These are phyloP conservation scores for Nicotiana attenuata DNA, from an alignment of 257 asterid species.

Conservation along the genomic window DNA sequence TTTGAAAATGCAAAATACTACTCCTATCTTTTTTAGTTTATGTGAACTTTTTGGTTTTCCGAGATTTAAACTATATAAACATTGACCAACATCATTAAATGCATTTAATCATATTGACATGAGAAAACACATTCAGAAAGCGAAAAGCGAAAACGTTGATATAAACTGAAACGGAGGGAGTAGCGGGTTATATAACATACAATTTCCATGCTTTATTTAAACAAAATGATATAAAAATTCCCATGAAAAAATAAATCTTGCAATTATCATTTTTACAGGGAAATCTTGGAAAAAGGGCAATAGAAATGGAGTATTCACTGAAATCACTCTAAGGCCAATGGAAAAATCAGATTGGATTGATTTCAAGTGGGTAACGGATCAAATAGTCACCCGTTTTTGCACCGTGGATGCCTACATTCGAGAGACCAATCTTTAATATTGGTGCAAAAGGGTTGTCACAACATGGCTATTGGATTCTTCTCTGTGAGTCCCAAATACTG, in stretches of 20 bases:
- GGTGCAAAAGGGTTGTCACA: background rate
- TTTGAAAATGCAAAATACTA: no score
- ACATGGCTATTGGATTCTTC: constrained; percentile 41
- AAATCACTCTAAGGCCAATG: background rate
- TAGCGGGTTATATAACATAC: no score
- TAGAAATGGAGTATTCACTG: background rate
- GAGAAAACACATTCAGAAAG: no score
- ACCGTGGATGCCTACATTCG: background rate
- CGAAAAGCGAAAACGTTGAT: no score
- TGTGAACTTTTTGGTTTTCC: no score
- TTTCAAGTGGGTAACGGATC: background rate
- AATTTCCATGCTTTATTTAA: background rate
- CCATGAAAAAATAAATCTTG: background rate
- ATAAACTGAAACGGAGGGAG: no score
- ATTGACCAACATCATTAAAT: no score
- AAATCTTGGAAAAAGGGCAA: background rate
- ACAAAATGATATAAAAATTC: no score
- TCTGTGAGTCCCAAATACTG: constrained; percentile 43
- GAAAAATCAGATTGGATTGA: background rate
- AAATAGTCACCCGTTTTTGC: background rate
- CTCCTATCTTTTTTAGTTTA: no score
- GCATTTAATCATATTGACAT: no score
- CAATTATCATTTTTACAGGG: background rate
- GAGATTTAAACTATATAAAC: no score
- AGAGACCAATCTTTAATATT: background rate